Evolutionary conservation across 2,329 filamentous ascomycete genomes (phyloP).

Genomic region (Fusarium verrucosum): DNA sequence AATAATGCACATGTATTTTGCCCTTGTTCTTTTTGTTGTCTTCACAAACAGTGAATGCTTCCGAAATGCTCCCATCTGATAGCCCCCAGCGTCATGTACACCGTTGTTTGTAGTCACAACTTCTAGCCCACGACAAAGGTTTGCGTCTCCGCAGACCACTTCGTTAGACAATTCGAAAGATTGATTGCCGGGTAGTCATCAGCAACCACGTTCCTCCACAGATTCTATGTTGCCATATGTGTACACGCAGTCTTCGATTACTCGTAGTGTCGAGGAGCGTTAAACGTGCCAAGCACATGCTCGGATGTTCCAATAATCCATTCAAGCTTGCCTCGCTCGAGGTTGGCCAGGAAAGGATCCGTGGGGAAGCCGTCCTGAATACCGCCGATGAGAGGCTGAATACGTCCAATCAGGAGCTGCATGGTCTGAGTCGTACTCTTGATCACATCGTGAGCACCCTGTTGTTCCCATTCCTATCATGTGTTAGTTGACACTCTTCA

Average conservation of each 20-base stretch:
- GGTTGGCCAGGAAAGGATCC: constrained; percentile 52
- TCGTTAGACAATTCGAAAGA: constrained; percentile 24
- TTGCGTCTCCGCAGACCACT: constrained; percentile 20
- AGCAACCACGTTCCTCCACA: constrained; percentile 10
- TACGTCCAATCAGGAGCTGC: constrained; percentile 50
- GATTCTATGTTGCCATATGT: constrained; percentile 3
- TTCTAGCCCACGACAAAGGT: constrained; percentile 12
- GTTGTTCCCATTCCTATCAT: constrained; percentile 52
- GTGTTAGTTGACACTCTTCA: constrained; percentile 22
- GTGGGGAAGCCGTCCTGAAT: constrained; percentile 52
- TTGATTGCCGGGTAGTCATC: neutral
- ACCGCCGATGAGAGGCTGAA: constrained; percentile 48
- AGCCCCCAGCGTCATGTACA: constrained; percentile 40
- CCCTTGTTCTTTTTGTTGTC: constrained; percentile 12
- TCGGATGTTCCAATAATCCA: constrained; percentile 52
- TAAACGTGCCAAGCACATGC: constrained; percentile 49
- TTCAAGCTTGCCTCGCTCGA: constrained; percentile 52
- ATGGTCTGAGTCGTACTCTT: constrained; percentile 53
- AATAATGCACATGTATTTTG: constrained; percentile 37
- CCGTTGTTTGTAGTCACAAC: constrained; percentile 44
- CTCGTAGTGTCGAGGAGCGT: constrained; percentile 45
- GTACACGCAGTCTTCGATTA: constrained; percentile 32
- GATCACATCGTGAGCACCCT: constrained; percentile 50
- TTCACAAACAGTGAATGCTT: constrained; percentile 19
- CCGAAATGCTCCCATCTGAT: constrained; percentile 38